Evolutionary conservation across 192 early-diverging fungal genomes (phyloP).

Genomic region (Rhizoclosmatium globosum): DNA sequence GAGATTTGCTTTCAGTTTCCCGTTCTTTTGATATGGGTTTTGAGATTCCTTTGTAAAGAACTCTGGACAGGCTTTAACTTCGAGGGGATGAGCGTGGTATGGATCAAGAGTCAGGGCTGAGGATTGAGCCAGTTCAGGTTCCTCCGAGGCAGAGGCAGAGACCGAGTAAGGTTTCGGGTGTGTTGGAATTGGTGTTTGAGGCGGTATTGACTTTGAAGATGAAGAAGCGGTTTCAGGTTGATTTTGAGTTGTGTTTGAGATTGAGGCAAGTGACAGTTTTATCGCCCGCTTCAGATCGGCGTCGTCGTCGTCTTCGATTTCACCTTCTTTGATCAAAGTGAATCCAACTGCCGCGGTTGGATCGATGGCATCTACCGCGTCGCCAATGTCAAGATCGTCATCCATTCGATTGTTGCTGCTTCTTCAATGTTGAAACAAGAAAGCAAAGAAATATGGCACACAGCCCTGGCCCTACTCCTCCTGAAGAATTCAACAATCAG

Average conservation of each 20-base stretch:
- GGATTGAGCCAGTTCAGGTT: background rate
- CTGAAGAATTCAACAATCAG: too few relatives aligned
- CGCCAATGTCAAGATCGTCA: conserved; percentile 67
- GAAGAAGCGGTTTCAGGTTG: background rate
- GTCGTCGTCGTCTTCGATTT: conserved; percentile 56
- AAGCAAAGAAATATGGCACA: conserved; percentile 46
- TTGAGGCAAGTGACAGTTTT: conserved; percentile 42
- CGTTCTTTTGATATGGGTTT: conserved; percentile 40
- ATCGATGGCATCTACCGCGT: conserved; percentile 58
- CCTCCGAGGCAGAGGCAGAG: background rate
- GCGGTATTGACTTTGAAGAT: too few relatives aligned
- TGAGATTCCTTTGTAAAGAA: conserved; percentile 53
- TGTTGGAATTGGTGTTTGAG: background rate
- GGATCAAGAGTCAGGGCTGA: conserved; percentile 25
- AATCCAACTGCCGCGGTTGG: conserved; percentile 51
- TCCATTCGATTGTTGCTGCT: conserved; percentile 46
- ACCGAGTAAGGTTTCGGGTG: background rate
- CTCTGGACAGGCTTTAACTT: conserved; percentile 46
- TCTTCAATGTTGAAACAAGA: conserved; percentile 3
- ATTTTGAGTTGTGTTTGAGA: conserved; percentile 3
- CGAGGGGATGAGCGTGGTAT: conserved; percentile 42
- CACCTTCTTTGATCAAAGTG: conserved; percentile 63
- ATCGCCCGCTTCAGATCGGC: conserved; percentile 34
- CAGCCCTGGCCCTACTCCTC: too few relatives aligned
- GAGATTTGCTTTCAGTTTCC: conserved; percentile 10